phyloP scores from a whole-genome alignment of 805 yeast genomes.

The Saccharomycopsis fermentans region DNA sequence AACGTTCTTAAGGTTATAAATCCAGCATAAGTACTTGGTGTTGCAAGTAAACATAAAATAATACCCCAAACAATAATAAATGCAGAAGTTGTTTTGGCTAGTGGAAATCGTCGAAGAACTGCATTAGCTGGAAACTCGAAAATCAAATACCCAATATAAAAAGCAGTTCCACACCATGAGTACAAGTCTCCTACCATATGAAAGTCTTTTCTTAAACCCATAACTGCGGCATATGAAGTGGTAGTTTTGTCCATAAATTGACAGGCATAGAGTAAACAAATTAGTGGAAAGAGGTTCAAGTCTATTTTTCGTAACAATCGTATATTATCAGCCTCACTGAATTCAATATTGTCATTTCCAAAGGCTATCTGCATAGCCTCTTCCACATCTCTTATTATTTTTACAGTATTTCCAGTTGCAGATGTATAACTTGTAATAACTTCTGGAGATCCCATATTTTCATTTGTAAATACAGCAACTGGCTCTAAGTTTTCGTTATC shows the following conservation, averaged over 20 bases:
- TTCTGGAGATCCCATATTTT: neutral
- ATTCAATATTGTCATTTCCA: neutral
- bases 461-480: neutral
- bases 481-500: neutral
- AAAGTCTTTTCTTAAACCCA: slow-evolving; percentile 37
- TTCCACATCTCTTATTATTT: slow-evolving; percentile 17
- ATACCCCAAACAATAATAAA: slow-evolving; percentile 23
- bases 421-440: slow-evolving; percentile 21
- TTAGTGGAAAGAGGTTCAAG: slow-evolving; percentile 28
- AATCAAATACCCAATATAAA: slow-evolving; percentile 52
- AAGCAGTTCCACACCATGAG: slow-evolving; percentile 49
- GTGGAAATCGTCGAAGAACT: slow-evolving; percentile 44
- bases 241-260: slow-evolving; percentile 37
- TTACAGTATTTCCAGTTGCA: slow-evolving; percentile 22
- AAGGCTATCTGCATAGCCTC: slow-evolving; percentile 2
- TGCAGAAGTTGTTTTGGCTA: slow-evolving; percentile 29
- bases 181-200: slow-evolving; percentile 36
- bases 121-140: slow-evolving; percentile 42
- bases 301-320: slow-evolving; percentile 30
- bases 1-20: slow-evolving; percentile 23
- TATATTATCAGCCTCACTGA: slow-evolving; percentile 25
- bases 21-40: slow-evolving; percentile 24
- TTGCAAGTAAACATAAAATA: slow-evolving; percentile 21
- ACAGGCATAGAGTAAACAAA: slow-evolving; percentile 27
- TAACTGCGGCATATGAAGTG: slow-evolving; percentile 33